Percentiles rank a stretch among this genome's conserved stretches.
These are phyloP conservation scores for Cenchrus purpureus DNA, from an alignment of 176 grass and related monocot genomes.

Conservation along the genomic window DNA sequence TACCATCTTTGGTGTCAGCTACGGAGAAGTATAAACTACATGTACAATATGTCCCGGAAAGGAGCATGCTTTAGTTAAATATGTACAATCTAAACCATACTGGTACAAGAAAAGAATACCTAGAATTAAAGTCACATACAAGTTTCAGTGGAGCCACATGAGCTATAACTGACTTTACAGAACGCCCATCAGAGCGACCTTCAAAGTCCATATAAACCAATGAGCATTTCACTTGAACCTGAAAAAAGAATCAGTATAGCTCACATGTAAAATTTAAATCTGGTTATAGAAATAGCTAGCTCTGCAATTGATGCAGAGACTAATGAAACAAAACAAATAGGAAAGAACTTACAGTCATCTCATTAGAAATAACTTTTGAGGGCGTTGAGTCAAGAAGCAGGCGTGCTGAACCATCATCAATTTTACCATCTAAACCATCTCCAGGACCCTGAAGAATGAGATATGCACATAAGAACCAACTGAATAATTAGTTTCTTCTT, in stretches of 20 bases:
- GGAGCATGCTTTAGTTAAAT: slow-evolving; percentile 31
- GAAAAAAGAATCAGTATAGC: slow-evolving; percentile 37
- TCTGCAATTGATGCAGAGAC: not conserved
- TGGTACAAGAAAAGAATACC: slow-evolving; percentile 16
- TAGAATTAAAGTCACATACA: slow-evolving; percentile 50
- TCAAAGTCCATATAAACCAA: slow-evolving; percentile 98
- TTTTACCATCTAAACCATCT: slow-evolving; percentile 81
- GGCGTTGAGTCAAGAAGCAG: slow-evolving; percentile 84
- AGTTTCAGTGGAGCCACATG: slow-evolving; percentile 96
- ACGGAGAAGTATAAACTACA: slow-evolving; percentile 22
- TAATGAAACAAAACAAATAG: slow-evolving; percentile 25
- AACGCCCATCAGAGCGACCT: slow-evolving; percentile 94
- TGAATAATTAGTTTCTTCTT: slow-evolving; percentile 4
- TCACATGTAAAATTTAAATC: slow-evolving; percentile 10
- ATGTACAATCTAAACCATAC: slow-evolving; percentile 26
- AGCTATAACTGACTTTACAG: slow-evolving; percentile 88
- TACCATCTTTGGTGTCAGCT: slow-evolving; percentile 10
- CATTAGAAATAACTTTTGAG: slow-evolving; percentile 89
- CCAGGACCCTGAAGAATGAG: slow-evolving; percentile 63
- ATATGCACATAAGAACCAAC: slow-evolving; percentile 34
- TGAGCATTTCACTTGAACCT: slow-evolving; percentile 97
- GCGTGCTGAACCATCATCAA: slow-evolving; percentile 87
- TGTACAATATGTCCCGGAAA: not conserved
- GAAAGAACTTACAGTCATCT: slow-evolving; percentile 77
- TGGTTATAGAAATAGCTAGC: not conserved